Percentiles rank a stretch among this genome's conserved stretches.
These are phyloP conservation scores for Pouteria glomerata DNA, from an alignment of 148 eudicot genomes.

Conservation along the genomic window DNA sequence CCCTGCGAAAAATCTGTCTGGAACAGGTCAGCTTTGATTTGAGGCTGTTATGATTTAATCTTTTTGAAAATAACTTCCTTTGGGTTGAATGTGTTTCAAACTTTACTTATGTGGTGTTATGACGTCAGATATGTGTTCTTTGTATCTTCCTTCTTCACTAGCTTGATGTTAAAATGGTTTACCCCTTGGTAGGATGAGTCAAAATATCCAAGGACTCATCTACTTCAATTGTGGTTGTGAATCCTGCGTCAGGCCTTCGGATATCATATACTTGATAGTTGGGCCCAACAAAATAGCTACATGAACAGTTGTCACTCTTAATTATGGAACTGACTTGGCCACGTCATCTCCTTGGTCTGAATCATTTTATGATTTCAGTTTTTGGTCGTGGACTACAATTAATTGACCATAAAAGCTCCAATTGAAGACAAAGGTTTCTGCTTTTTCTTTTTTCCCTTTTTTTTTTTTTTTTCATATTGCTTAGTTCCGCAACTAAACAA, in stretches of 20 bases:
- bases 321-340: too few species aligned
- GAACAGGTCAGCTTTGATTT: conserved; percentile 40
- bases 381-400: background rate
- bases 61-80: background rate
- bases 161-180: background rate
- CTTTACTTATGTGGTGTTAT: background rate
- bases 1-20: conserved; percentile 40
- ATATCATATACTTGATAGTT: too few species aligned
- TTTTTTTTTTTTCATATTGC: background rate
- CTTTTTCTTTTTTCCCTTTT: background rate
- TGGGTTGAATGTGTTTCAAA: background rate
- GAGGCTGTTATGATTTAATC: background rate
- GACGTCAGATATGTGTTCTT: background rate
- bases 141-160: background rate
- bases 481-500: background rate
- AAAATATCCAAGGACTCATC: too few species aligned
- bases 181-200: background rate
- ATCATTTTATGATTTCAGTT: too few species aligned
- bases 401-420: background rate
- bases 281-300: too few species aligned
- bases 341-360: too few species aligned
- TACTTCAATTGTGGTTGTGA: too few species aligned
- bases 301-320: too few species aligned
- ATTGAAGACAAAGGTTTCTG: background rate
- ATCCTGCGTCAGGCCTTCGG: too few species aligned